Conservation (phyloP, 257 asterid species). For the Solanum virginianum region DNA sequence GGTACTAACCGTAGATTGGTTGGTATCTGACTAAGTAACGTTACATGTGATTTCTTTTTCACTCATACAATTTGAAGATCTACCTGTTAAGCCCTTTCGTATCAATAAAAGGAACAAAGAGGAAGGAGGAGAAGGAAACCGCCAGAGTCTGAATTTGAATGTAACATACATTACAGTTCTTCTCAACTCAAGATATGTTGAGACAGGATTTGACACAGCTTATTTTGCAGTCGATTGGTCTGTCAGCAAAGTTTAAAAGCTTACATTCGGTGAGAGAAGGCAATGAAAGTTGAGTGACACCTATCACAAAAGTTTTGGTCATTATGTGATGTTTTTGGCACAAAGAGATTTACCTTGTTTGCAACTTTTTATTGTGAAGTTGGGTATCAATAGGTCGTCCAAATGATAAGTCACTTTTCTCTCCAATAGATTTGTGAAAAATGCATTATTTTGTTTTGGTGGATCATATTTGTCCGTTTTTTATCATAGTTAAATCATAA, state of each 20-base stretch:
- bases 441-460: neutral
- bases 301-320: neutral
- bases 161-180: neutral
- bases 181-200: neutral
- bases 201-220: neutral
- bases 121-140: neutral
- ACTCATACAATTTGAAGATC: neutral
- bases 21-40: neutral
- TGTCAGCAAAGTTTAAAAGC: neutral
- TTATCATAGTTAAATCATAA: neutral
- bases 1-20: neutral
- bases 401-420: neutral
- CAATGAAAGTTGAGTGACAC: neutral
- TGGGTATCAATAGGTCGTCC: neutral
- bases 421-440: neutral
- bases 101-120: neutral
- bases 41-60: neutral
- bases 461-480: neutral
- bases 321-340: too few relatives aligned
- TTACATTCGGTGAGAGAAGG: neutral
- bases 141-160: neutral
- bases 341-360: neutral
- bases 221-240: neutral
- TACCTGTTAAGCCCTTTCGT: neutral
- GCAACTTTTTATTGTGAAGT: neutral